Conservation (phyloP, 768 basidiomycete genomes). For the Hygrophoropsis aurantiaca region DNA sequence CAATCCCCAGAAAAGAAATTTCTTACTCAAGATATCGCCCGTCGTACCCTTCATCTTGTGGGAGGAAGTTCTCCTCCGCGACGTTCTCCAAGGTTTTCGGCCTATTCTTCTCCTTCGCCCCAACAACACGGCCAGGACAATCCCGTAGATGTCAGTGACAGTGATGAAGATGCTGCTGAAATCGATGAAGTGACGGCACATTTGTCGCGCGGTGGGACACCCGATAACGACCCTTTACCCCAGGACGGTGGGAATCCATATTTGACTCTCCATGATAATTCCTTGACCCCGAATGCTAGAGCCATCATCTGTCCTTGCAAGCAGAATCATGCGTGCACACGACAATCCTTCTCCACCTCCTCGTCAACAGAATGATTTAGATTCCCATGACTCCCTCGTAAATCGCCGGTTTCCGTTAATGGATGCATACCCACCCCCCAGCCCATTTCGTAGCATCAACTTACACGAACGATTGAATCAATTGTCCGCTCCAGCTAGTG, state of each 20-base stretch:
- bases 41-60: constrained; percentile 25
- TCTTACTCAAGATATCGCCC: constrained; percentile 28
- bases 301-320: constrained; percentile 67
- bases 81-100: constrained; percentile 52
- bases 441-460: constrained; percentile 32
- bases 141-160: constrained; percentile 20
- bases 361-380: constrained; percentile 11
- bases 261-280: constrained; percentile 2
- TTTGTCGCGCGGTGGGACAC: constrained; percentile 44
- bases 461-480: constrained; percentile 26
- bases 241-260: constrained; percentile 42
- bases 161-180: constrained; percentile 32
- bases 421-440: constrained; percentile 21
- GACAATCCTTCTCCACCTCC: constrained; percentile 78
- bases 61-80: constrained; percentile 36
- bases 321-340: constrained; percentile 63
- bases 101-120: constrained; percentile 32
- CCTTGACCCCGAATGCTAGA: constrained; percentile 37
- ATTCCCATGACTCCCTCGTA: constrained; percentile 15
- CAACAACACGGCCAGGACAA: constrained; percentile 9
- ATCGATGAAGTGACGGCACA: constrained; percentile 20
- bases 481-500: constrained; percentile 6
- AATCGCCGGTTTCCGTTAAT: constrained; percentile 14
- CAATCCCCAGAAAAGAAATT: constrained; percentile 54
- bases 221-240: constrained; percentile 42